Conservation (phyloP, 345 rosid species). For the Kernera saxatilis region DNA sequence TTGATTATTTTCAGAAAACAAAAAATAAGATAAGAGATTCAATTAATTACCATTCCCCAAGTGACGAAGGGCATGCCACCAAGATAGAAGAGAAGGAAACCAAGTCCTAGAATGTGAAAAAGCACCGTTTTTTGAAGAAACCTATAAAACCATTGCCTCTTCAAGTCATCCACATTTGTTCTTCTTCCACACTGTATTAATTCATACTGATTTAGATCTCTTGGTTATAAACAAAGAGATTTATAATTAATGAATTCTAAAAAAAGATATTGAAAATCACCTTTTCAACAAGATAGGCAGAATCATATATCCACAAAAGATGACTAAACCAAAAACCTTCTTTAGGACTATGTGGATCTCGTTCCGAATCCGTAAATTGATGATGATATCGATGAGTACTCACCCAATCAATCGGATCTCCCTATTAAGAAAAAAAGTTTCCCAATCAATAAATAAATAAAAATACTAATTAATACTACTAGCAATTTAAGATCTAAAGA, state of each 20-base stretch:
- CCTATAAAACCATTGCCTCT: slow-evolving; percentile 73
- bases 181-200: slow-evolving; percentile 62
- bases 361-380: slow-evolving; percentile 72
- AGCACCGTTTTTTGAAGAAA: slow-evolving; percentile 54
- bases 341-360: slow-evolving; percentile 89
- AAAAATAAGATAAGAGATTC: background rate
- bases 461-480: background rate
- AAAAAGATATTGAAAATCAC: slow-evolving; percentile 14
- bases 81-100: slow-evolving; percentile 43
- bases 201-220: background rate
- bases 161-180: slow-evolving; percentile 77
- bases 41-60: slow-evolving; percentile 82
- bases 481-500: slow-evolving; percentile 9
- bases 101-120: slow-evolving; percentile 63
- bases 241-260: background rate
- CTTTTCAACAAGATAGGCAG: slow-evolving; percentile 40
- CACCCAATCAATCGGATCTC: slow-evolving; percentile 84
- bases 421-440: background rate
- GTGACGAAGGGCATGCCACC: slow-evolving; percentile 77
- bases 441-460: background rate
- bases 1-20: no score
- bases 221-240: background rate
- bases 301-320: slow-evolving; percentile 73
- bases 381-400: slow-evolving; percentile 90
- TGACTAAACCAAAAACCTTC: slow-evolving; percentile 98